Evolutionary conservation across 768 basidiomycete species (phyloP), one percentile per base, ranked within the genome.

Genomic region (Mycena vitilis): DNA sequence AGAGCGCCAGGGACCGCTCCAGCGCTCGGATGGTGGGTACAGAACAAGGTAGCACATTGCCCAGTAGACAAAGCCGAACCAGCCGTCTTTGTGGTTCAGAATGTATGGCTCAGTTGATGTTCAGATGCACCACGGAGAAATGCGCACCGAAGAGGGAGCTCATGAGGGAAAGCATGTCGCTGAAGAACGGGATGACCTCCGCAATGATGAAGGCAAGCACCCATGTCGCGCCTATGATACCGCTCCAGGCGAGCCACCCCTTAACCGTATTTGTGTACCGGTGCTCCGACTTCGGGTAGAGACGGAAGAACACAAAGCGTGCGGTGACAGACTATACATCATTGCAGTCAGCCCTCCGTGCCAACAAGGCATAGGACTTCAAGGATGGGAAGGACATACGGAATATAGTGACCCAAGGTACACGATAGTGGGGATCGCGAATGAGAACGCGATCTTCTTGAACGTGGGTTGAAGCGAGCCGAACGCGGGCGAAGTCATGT

Each of bases 381-480:
- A n/a, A n/a, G n/a, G 30, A 30, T 30, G 5, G 30, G 3, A 30
- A 30, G 53, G 18, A 66, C 80, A 54, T 66, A 83, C 80, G 16
- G 81, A 80, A 65, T 84, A 85, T 11, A 85, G 73, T 1, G 84
- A 71, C 13, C 83, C 84, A 25, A 84, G 77, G 75, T 81, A 84
- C 44, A 83, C 63, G 53, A 84, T 83, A 0, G 84, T 84, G 15
- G 83, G 84, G 18, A 84, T 74, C n/a, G 82, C 81, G 69, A 84
- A 85, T 5, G 81, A 81, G 73, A 83, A 85, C 2, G 83, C 79
- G 55, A 83, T 81, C 71, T 83, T 84, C 69, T 82, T 83, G 60
- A 70, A 74, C 60, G 77, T 76, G 1, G 75, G 73, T 49, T 77
- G 74, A 1, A 85, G 77, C 3, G 82, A 83, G 3, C 82, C 84